Evolutionary conservation across 1,284 basidiomycete genomes (phyloP), one percentile per base, ranked within the genome.

Genomic region (Marasmius oreades): DNA sequence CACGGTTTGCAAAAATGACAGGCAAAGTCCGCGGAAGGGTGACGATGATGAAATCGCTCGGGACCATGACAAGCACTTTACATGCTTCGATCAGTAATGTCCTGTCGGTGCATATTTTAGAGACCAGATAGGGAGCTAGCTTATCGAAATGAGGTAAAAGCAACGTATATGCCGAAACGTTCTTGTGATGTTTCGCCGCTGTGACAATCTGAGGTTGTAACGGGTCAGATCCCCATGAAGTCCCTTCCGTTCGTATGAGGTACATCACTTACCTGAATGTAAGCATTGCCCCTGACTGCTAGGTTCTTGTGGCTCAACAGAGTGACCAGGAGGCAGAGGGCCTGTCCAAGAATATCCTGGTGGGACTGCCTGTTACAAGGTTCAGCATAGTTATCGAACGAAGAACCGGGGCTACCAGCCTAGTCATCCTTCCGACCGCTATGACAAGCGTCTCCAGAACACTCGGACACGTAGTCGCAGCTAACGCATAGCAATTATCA

Each of bases 1-100:
- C 84, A 57, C 82, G 78, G 34, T 76, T 75, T 4, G 84, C 82
- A 61, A 93, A 89, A 33, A 95, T 69, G 20, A 77, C 73, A 0
- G 94, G 93, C 1, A 95, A 74, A 0, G 85, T 90, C 56, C 82
- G 77, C 2, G 78, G 69, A 10, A 90, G 76, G 0, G 87, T 91
- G 18, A 83, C 76, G 2, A 78, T 75, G 53, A 96, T 75, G 66
- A 96, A 93, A 60, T 85, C 82, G 12, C 73, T 68, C 0, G 78
- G 75, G 11, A 75, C 69, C 31, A 84, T 73, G 1, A 76, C 75
- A 60, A 92, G 72, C 59, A 92, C 79, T 20, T 78, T 80, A 64
- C 87, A 89, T 2, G 78, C 71, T 64, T 92, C 90, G 3, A 69
- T 58, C 10, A 93, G 67, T 7, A 88, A 67, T 31, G 71, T 73